These are phyloP conservation scores for Phytophthora syringae DNA, from an alignment of 352 stramenopile genomes.

Conservation along the genomic window DNA sequence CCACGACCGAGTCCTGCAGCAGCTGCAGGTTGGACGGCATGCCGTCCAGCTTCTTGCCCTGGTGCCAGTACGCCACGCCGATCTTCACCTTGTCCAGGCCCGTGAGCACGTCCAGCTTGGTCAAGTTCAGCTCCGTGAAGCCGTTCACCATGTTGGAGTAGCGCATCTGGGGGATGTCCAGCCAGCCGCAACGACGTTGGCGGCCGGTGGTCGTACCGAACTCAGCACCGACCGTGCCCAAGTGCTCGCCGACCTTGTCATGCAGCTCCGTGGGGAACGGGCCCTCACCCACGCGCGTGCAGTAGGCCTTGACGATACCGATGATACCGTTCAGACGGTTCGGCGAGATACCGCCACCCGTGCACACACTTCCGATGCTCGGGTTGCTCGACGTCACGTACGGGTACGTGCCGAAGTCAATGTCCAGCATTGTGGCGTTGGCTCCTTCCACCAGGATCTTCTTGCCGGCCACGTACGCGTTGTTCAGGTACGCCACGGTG, in stretches of 20 bases:
- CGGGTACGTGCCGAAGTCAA: constrained; percentile 99
- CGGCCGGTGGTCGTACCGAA: constrained; percentile 98
- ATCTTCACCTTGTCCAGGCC: constrained; percentile 96
- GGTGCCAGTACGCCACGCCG: constrained; percentile 95
- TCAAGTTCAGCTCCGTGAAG: constrained; percentile 98
- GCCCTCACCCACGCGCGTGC: constrained; percentile 98
- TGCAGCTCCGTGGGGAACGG: constrained; percentile 99
- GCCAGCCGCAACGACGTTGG: constrained; percentile 97
- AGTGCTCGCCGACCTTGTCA: constrained; percentile 91
- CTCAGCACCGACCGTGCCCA: constrained; percentile 94
- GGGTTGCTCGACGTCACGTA: constrained; percentile 99
- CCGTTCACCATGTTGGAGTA: constrained; percentile 95
- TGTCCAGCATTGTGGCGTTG: constrained; percentile 99
- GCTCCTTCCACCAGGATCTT: constrained; percentile 98
- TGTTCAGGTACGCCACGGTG: constrained; percentile 97
- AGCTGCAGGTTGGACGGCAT: constrained; percentile 96
- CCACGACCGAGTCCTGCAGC: constrained; percentile 93
- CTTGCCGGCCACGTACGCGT: constrained; percentile 95
- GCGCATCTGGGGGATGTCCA: constrained; percentile 97
- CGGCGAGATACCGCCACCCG: constrained; percentile 95
- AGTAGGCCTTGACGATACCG: constrained; percentile 99
- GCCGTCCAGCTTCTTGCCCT: constrained; percentile 93
- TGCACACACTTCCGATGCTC: constrained; percentile 97
- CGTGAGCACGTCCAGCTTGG: constrained; percentile 99
- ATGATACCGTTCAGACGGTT: constrained; percentile 94